Conservation (phyloP, 495 filamentous ascomycete species). For the Neurospora terricola region DNA sequence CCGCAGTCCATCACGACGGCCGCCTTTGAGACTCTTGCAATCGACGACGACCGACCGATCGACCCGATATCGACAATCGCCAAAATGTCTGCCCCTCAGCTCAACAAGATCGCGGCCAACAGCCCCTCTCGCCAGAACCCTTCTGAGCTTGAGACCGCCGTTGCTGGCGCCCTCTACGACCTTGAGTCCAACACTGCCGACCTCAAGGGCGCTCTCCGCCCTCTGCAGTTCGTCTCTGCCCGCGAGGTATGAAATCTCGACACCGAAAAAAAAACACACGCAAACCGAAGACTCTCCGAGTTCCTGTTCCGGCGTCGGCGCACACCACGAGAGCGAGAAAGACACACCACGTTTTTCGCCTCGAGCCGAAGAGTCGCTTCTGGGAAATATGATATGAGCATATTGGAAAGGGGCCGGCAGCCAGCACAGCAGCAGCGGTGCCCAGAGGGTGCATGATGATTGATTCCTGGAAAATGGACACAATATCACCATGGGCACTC, state of each 20-base stretch:
- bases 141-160: constrained; percentile 87
- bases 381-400: constrained; percentile 23
- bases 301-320: constrained; percentile 31
- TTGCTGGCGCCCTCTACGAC: constrained; percentile 92
- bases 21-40: constrained; percentile 8
- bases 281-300: constrained; percentile 13
- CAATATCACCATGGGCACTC: background rate
- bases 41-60: constrained; percentile 8
- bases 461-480: background rate
- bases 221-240: constrained; percentile 94
- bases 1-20: constrained; percentile 1
- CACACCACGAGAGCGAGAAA: background rate
- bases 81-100: constrained; percentile 48
- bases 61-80: constrained; percentile 26
- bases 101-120: constrained; percentile 97
- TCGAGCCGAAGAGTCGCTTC: constrained; percentile 18
- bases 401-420: constrained; percentile 12
- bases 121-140: constrained; percentile 88
- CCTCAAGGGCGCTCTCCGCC: constrained; percentile 84
- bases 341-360: constrained; percentile 5
- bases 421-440: background rate
- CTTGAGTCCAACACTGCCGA: constrained; percentile 96
- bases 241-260: constrained; percentile 77
- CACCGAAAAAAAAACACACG: constrained; percentile 3
- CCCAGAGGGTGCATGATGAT: background rate